Evolutionary conservation across 805 yeast species (phyloP).

Genomic region (Cyberlindnera petersonii): DNA sequence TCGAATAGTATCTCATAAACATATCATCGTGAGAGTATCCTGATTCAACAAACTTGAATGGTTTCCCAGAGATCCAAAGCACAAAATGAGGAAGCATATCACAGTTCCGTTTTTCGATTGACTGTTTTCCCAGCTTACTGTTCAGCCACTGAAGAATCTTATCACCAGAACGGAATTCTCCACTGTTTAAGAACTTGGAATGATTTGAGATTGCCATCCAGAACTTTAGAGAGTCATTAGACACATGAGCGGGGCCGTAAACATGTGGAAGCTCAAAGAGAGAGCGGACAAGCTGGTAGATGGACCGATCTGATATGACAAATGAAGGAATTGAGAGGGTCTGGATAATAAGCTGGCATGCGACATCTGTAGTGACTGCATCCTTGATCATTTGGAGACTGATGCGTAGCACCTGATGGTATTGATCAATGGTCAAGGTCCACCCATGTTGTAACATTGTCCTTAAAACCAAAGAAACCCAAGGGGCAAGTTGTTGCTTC

Average conservation of each 20-base stretch:
- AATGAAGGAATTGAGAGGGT: constrained; percentile 17
- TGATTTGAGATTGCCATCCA: constrained; percentile 46
- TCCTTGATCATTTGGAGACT: constrained; percentile 34
- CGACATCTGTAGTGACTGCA: constrained; percentile 18
- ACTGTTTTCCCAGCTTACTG: constrained; percentile 26
- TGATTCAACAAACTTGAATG: background rate
- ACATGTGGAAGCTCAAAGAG: constrained; percentile 51
- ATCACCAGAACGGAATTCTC: constrained; percentile 27
- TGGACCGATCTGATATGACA: constrained; percentile 33
- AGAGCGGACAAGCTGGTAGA: constrained; percentile 45
- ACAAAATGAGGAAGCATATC: constrained; percentile 33
- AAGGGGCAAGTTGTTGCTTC: constrained; percentile 8
- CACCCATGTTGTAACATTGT: constrained; percentile 21
- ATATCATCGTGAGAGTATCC: constrained; percentile 1
- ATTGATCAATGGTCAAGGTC: constrained; percentile 14
- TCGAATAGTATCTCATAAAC: constrained; percentile 12
- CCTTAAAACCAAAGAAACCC: constrained; percentile 20
- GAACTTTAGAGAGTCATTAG: constrained; percentile 45
- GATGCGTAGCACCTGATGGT: constrained; percentile 27
- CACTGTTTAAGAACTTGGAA: constrained; percentile 33
- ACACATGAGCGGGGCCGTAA: constrained; percentile 53
- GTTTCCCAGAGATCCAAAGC: constrained; percentile 40
- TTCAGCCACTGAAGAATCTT: constrained; percentile 49
- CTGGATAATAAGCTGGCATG: constrained; percentile 25
- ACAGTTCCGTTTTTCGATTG: constrained; percentile 1